Conservation (phyloP, 345 rosid genomes). For the Aquilaria malaccensis region DNA sequence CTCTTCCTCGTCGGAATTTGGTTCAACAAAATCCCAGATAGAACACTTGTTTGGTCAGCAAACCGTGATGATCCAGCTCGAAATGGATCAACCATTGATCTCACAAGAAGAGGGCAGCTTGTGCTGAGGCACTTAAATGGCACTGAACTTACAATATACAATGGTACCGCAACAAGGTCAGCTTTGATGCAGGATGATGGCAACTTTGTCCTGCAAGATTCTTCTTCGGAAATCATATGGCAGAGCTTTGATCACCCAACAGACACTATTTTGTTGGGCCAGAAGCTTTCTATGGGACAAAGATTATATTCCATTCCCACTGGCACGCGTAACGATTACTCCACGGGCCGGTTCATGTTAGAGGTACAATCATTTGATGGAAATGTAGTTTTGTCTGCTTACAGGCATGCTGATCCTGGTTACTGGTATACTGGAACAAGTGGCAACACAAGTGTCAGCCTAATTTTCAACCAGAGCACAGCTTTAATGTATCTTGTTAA, state of each 20-base stretch:
- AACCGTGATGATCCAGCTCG: slow-evolving; percentile 28
- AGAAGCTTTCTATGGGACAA: slow-evolving; percentile 18
- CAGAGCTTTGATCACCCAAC: slow-evolving; percentile 25
- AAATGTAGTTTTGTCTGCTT: slow-evolving; percentile 23
- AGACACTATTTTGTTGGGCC: slow-evolving; percentile 23
- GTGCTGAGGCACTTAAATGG: slow-evolving; percentile 20
- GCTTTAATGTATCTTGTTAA: slow-evolving; percentile 13
- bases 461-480: slow-evolving; percentile 19
- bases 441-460: slow-evolving; percentile 10
- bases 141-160: slow-evolving; percentile 11
- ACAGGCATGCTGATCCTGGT: slow-evolving; percentile 25
- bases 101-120: slow-evolving; percentile 20
- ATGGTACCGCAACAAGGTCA: slow-evolving; percentile 13
- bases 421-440: slow-evolving; percentile 15
- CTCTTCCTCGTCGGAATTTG: slow-evolving; percentile 26
- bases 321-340: slow-evolving; percentile 19
- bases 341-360: slow-evolving; percentile 21
- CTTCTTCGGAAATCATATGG: slow-evolving; percentile 18
- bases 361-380: slow-evolving; percentile 27
- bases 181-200: slow-evolving; percentile 22
- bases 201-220: slow-evolving; percentile 16
- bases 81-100: slow-evolving; percentile 14
- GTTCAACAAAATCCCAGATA: slow-evolving; percentile 24
- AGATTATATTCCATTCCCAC: slow-evolving; percentile 20
- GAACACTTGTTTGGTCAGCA: slow-evolving; percentile 27